phyloP scores from a whole-genome alignment of 208 protist genomes.

The Leishmania turanica region DNA sequence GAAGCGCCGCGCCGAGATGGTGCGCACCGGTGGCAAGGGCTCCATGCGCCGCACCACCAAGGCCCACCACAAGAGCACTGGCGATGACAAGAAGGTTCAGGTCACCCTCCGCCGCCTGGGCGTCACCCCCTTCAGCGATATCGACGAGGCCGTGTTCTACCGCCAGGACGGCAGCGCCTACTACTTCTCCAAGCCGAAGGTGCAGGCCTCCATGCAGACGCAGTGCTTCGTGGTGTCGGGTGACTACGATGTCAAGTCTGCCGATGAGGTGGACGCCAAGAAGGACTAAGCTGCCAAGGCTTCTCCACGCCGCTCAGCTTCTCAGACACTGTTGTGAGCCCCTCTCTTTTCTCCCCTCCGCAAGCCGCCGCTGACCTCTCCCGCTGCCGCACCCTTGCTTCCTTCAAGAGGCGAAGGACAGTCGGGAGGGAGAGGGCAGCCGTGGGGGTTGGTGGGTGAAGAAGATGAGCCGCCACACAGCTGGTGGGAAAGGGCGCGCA shows the following conservation, averaged over 20 bases:
- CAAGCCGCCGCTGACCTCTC: background rate
- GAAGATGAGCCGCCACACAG: background rate
- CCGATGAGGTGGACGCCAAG: constrained; percentile 69
- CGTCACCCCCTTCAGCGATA: constrained; percentile 95
- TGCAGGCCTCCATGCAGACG: constrained; percentile 95
- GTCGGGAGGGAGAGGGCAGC: background rate
- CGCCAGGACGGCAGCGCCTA: constrained; percentile 96
- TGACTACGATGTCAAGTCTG: constrained; percentile 78
- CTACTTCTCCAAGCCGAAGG: constrained; percentile 97
- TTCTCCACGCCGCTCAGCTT: background rate
- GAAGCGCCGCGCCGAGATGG: constrained; percentile 86
- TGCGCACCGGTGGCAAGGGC: constrained; percentile 97
- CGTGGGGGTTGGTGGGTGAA: background rate
- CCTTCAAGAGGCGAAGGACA: background rate
- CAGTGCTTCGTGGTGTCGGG: constrained; percentile 98
- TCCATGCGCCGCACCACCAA: constrained; percentile 88
- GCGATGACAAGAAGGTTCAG: constrained; percentile 96
- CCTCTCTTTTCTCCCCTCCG: too few species aligned
- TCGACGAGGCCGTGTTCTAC: constrained; percentile 98
- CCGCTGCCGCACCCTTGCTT: background rate
- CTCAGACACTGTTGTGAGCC: background rate
- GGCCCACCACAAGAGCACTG: constrained; percentile 76
- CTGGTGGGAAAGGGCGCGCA: background rate
- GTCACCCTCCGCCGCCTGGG: constrained; percentile 93
- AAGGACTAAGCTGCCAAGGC: constrained; percentile 33